Base-by-base conservation (phyloP, 2,329 filamentous ascomycete species). In the Chrysoporthe deuterocubensis region DNA sequence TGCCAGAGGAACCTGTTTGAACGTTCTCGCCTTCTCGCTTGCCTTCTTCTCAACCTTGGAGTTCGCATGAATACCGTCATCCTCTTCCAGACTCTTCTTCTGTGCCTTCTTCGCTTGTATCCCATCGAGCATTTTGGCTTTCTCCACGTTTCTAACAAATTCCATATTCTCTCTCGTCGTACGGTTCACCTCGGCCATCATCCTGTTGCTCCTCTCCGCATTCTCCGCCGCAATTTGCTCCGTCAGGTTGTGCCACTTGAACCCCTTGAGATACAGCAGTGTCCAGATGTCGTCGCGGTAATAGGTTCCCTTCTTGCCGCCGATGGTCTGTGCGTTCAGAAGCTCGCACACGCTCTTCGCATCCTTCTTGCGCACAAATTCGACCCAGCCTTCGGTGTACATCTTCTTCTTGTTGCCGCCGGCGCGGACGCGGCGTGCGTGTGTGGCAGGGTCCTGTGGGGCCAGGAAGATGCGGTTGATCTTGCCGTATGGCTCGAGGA, bases 241-340 rank as follows among this genome's bases (percentile, higher is more conserved):
- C 67, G 91, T 93, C 71, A 90, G 78, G 74, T 89, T 83, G 71
- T 86, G 82, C 93, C 93, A 96, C 79, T 95, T 96, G 81, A 96
- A 95, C 1, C 92, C 92, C 71, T 88, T 90, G 70, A 96, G 81
- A 75, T 96, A 96, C 69, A 92, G 85, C 71, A 96, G 81, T 73
- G 91, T 94, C 93, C 93, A 96, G 57, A 96, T 85, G 77, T 96
- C 93, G 76, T 96, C 93, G 73, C 92, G 88, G 81, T 95, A 96
- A 76, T 92, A 93, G 61, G 86, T 87, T 14, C 92, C 87, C 81
- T 96, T 96, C 81, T 94, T 94, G 37, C 93, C 93, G 62, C 92
- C 92, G 68, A 96, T 92, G 14, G 86, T 92, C 71, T 87, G 87
- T 54, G 91, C 90, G 75, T 96, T 96, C 62, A 96, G 82, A 37